phyloP scores from a whole-genome alignment of 176 grass and related monocot species.

The Chloris gayana region DNA sequence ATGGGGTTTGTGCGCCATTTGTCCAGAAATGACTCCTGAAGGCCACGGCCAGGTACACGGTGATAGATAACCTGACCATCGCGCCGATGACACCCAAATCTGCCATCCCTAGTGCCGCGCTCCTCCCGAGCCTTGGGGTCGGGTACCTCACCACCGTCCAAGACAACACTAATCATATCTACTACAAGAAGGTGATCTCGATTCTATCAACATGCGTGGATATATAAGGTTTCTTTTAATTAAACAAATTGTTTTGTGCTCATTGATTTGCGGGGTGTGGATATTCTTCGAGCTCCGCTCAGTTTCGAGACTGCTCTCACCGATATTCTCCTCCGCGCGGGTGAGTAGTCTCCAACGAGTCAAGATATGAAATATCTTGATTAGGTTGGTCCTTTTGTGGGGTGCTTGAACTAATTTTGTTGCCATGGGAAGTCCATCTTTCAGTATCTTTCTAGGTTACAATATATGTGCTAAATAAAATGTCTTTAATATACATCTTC shows the following conservation, averaged over 20 bases:
- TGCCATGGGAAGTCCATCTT: too few species aligned
- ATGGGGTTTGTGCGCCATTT: too few species aligned
- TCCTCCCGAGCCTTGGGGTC: constrained; percentile 24
- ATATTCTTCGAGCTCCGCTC: constrained; percentile 36
- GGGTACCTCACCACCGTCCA: neutral
- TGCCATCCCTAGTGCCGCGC: constrained; percentile 31
- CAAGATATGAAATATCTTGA: too few species aligned
- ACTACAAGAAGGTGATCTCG: neutral
- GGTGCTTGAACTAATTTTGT: too few species aligned
- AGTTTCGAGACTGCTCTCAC: constrained; percentile 45
- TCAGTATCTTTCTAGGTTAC: too few species aligned
- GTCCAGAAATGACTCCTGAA: constrained; percentile 21
- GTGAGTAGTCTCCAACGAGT: too few species aligned
- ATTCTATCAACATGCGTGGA: neutral
- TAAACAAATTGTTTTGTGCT: too few species aligned
- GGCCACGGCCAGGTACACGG: constrained; percentile 33
- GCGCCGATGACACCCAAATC: constrained; percentile 30
- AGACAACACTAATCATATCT: constrained; percentile 36
- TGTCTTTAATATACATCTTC: too few species aligned
- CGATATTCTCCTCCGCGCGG: constrained; percentile 24
- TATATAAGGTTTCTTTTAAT: too few species aligned
- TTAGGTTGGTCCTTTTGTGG: too few species aligned
- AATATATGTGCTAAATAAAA: too few species aligned
- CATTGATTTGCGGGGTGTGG: neutral
- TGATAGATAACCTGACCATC: constrained; percentile 28